Evolutionary conservation across 2,329 filamentous ascomycete species (phyloP), one percentile per base, ranked within the genome.

Genomic region (Teratosphaeria pseudoeucalypti): DNA sequence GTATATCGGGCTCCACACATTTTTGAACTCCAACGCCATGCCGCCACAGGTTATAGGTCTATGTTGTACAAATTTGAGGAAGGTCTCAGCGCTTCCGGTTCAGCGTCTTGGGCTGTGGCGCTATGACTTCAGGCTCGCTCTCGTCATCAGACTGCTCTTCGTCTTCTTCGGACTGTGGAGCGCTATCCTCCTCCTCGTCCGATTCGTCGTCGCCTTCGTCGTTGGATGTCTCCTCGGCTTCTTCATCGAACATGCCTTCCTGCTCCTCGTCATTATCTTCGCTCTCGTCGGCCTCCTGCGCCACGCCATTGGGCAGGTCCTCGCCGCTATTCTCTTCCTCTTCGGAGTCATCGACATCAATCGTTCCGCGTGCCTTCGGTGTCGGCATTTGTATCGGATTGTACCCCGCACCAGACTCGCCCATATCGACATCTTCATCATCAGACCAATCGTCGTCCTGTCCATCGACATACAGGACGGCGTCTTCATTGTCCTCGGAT

Each of bases 391-490:
- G 29, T 7, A 58, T 23, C 23, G 47, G 14, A 54, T 27, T 43
- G 49, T 32, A 14, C 29, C 49, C 34, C 3, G 11, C 47, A 29
- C 29, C 53, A 26, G 37, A 14, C 37, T 52, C 52, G n/a, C 32
- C 37, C 34, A 34, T 54, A 10, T 61, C 57, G 10, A 58, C 60
- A 32, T 52, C 56, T n/a, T 56, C 58, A 55, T 60, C 43, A 6
- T 83, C 85, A 54, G 69, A 75, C 47, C 76, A 79, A 23, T 81
- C 78, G 34, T 85, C 82, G 34, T 87, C 85, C 67, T 91, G 82
- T 0, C 89, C 91, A 72, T 96, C 92, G 1, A 96, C 89, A 71
- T 94, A 96, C 57, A 96, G 87, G 4, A 95, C 81, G 23, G 81
- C 84, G n/a, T 84, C 84, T 63, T 90, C 86, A 47, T 54, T 37